Base-by-base conservation (phyloP, 75 land plant genomes). In the Isoetes taiwanensis region DNA sequence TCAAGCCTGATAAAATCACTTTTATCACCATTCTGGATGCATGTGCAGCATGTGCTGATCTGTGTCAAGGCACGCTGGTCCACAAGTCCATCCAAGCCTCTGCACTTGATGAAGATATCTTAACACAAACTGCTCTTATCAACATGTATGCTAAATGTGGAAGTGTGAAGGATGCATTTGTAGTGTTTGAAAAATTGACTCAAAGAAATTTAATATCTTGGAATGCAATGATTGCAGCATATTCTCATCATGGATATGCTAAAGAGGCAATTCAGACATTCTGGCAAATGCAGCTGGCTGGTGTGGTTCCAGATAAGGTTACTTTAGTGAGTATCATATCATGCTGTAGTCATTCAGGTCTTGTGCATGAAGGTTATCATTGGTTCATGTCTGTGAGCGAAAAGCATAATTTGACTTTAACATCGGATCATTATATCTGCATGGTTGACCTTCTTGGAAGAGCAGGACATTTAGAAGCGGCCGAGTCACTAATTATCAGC, bases 391-490 rank as follows among this genome's bases (percentile, higher is more conserved):
- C 55, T 30, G 70, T 70, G 73, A 33, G 21, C 3, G 56, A 40
- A 28, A 43, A 53, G 41, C 48, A 58, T 41, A 41, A 52, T 19
- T 58, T 74, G 12, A 17, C 60, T 17, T 69, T 61, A 19, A 55
- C 11, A 1, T 12, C 21, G 0, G 69, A 56, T 64, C 78, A 75
- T 70, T 75, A 23, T 63, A 41, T 48, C 25, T 76, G 78, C 60
- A 52, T 76, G 78, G 66, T 76, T 1, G 78, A 76, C 64, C 54
- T 67, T 16, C 59, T 71, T 23, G 66, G 78, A 19, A 56, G 75
- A 17, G 61, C 71, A 27, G 78, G 78, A 9, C 39, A 65, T 30
- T 50, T 76, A 0, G 66, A 41, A 55, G 52, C 62, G 64, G 78
- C 78, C 2, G 56, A 58, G 31, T 42, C 11, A 27, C 19, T 76